Evolutionary conservation across 129 eudicot genomes (phyloP).

Genomic region (Artemisia argyi): DNA sequence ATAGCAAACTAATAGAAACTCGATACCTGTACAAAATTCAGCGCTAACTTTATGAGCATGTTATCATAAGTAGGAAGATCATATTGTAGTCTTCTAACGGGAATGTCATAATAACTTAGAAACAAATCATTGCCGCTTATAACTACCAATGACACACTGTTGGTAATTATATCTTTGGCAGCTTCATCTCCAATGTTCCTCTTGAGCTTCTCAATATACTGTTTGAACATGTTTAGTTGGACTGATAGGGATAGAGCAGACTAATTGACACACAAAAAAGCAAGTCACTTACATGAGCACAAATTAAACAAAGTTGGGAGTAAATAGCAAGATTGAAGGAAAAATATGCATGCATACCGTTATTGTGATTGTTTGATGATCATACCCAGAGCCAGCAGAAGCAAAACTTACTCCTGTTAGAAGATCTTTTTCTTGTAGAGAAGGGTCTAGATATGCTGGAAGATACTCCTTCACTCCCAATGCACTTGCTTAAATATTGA

Average conservation of each 20-base stretch:
- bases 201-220: constrained; percentile 47
- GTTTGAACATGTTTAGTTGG: constrained; percentile 51
- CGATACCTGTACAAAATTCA: constrained; percentile 45
- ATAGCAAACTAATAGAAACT: too few relatives aligned
- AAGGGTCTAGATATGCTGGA: constrained; percentile 66
- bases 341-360: constrained; percentile 32
- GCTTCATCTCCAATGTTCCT: constrained; percentile 42
- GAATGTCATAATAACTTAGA: constrained; percentile 39
- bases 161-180: constrained; percentile 28
- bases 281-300: too few relatives aligned
- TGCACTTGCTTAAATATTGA: constrained; percentile 39
- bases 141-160: constrained; percentile 35
- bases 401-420: constrained; percentile 82
- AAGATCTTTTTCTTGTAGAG: constrained; percentile 42
- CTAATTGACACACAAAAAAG: too few relatives aligned
- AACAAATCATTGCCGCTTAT: constrained; percentile 56
- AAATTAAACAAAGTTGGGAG: too few relatives aligned
- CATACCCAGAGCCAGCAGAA: constrained; percentile 71
- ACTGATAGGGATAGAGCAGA: too few relatives aligned
- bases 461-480: constrained; percentile 30
- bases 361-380: constrained; percentile 45
- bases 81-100: constrained; percentile 32
- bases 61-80: constrained; percentile 49
- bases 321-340: background rate
- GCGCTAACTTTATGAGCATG: constrained; percentile 44